Evolutionary conservation across 108 stramenopile species (phyloP).

Genomic region (Conticribra weissflogii): DNA sequence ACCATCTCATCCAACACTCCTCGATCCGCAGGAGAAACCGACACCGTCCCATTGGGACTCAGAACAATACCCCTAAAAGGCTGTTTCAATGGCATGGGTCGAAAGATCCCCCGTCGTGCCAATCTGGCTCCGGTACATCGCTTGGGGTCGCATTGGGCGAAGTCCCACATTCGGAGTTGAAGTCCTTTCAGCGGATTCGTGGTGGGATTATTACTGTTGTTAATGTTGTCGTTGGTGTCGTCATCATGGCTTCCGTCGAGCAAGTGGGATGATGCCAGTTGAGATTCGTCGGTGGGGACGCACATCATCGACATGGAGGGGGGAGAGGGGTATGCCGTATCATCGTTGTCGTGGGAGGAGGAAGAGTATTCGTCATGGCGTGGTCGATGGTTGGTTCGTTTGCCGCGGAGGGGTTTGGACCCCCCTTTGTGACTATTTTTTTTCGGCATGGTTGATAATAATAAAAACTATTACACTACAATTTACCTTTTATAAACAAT

Average conservation of each 20-base stretch:
- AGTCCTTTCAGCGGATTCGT: constrained; percentile 67
- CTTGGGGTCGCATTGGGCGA: constrained; percentile 98
- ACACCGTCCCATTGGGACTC: constrained; percentile 84
- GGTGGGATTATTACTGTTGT: not conserved
- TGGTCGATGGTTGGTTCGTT: no score
- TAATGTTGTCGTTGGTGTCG: not conserved
- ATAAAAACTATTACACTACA: no score
- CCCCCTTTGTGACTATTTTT: no score
- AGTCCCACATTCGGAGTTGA: constrained; percentile 96
- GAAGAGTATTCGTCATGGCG: no score
- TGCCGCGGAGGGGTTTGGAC: no score
- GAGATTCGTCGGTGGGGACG: not conserved
- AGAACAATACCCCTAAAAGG: constrained; percentile 95
- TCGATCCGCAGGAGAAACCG: constrained; percentile 92
- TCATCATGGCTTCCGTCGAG: no score
- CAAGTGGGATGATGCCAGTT: no score
- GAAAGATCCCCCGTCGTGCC: constrained; percentile 77
- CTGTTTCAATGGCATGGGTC: constrained; percentile 76
- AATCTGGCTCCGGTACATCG: constrained; percentile 95
- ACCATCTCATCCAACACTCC: constrained; percentile 62
- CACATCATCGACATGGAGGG: not conserved
- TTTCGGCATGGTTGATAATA: no score
- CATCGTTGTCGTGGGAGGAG: no score
- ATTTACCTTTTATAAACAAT: no score
- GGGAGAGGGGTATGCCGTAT: no score